Conservation (phyloP, 2,329 filamentous ascomycete genomes). For the Neopestalotiopsis clavispora region DNA sequence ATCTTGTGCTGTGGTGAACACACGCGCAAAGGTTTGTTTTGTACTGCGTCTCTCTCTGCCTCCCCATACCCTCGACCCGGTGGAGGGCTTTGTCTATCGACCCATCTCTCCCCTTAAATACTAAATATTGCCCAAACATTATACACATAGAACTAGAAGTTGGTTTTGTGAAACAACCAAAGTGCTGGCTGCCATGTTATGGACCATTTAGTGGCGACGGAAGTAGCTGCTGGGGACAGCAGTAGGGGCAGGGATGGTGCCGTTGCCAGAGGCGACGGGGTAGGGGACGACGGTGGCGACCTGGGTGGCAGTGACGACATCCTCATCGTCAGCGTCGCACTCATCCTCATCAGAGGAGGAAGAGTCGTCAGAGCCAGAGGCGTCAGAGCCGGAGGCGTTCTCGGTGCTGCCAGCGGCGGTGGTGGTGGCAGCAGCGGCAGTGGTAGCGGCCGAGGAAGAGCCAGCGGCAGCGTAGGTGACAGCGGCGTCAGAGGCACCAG, state of each 20-base stretch:
- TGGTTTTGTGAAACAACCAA: conserved; percentile 1
- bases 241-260: conserved; percentile 37
- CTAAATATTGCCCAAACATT: conserved; percentile 17
- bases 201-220: neutral
- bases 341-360: conserved; percentile 21
- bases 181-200: neutral
- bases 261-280: conserved; percentile 42
- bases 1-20: conserved; percentile 1
- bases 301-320: conserved; percentile 39
- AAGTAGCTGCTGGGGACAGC: conserved; percentile 41
- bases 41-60: neutral
- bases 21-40: neutral
- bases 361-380: conserved; percentile 22
- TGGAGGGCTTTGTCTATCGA: conserved; percentile 3
- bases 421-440: neutral
- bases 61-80: conserved; percentile 6
- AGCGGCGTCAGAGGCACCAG: neutral
- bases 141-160: conserved; percentile 14
- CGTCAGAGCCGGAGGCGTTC: conserved; percentile 22
- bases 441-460: neutral
- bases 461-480: neutral
- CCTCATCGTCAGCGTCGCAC: conserved; percentile 32
- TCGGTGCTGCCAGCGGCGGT: conserved; percentile 21
- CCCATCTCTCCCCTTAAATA: conserved; percentile 1
- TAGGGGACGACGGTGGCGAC: conserved; percentile 42